Evolutionary conservation across 805 yeast species (phyloP), one percentile per base, ranked within the genome.

Genomic region (Kodamaea hsintzibuensis): DNA sequence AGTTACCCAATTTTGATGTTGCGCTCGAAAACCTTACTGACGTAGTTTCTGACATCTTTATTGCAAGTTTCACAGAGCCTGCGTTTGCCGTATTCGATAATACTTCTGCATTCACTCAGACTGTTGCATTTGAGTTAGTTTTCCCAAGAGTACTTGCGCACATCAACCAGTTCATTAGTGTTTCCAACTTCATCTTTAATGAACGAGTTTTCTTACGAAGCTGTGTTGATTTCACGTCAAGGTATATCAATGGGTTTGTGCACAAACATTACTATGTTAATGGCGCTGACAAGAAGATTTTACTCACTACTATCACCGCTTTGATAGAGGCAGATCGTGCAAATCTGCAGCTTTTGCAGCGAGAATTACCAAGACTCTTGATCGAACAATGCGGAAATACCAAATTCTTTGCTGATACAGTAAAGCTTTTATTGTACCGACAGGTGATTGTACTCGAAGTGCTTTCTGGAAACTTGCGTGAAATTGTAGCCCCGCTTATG

Each of bases 121-220:
- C 66, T 42, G 52, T 75, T 38, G 62, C 72, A 4, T 59, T 72
- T 33, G 73, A 72, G 22, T 52, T 64, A 2, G 58, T 76, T 4
- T 76, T 73, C 52, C 79, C 80, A 4, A 55, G 55, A 13, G 58
- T 75, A 1, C 71, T 74, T 50, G 61, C 63, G 18, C 80, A 74
- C 53, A 60, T 72, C 1, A 69, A 66, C 55, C 68, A 69, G 47
- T 72, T 73, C 51, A 57, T 73, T 4, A 56, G 53, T 27, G 68
- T 66, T 4, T 63, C 76, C 9, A 70, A 69, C 39, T 71, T 70
- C 55, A 70, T 74, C 14, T 72, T 64, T 58, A 66, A 73, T 43
- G 76, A 74, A 50, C 60, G 62, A 37, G 68, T 64, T 5, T 67
- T 69, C 42, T 51, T 71, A 16, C 59, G 62, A 33, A 59, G 65